Percentiles rank a stretch among this genome's conserved stretches.
Conservation (phyloP, 306 rosid genomes). For the Sesbania bispinosa region DNA sequence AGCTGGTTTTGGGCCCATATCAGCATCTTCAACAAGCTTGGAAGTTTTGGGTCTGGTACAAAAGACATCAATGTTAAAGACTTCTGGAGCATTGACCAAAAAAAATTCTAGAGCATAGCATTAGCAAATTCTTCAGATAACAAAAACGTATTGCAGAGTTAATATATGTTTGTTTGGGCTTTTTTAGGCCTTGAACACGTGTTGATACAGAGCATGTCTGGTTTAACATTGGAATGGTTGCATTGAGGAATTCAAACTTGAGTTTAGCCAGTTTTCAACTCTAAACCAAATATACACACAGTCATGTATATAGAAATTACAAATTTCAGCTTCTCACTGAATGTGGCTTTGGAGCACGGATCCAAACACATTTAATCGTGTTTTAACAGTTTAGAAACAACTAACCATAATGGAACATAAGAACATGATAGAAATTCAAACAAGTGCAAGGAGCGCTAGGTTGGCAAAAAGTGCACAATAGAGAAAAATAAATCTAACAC, state of each 20-base stretch:
- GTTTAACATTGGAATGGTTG: too few species aligned
- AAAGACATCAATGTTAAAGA: slow-evolving; percentile 1
- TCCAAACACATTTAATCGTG: too few species aligned
- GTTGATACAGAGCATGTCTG: too few species aligned
- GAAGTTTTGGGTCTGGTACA: slow-evolving; percentile 84
- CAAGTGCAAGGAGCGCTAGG: not conserved
- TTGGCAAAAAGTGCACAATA: not conserved
- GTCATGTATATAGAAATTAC: too few species aligned
- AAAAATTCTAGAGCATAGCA: not conserved
- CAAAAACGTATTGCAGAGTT: not conserved
- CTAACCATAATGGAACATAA: not conserved
- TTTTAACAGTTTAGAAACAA: not conserved
- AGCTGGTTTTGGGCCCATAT: slow-evolving; percentile 93
- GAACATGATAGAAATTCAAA: not conserved
- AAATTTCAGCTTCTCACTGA: too few species aligned
- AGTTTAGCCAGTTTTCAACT: too few species aligned
- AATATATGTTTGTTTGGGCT: too few species aligned
- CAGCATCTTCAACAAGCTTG: slow-evolving; percentile 93
- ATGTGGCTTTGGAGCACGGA: too few species aligned
- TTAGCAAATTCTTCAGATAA: not conserved
- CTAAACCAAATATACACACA: too few species aligned
- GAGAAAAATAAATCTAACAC: not conserved
- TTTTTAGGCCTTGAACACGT: too few species aligned
- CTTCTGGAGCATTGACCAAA: too few species aligned
- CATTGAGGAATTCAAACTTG: too few species aligned